Evolutionary conservation across 371 early-diverging fungal genomes (phyloP), one percentile per base, ranked within the genome.

Genomic region (Funneliformis caledonium): DNA sequence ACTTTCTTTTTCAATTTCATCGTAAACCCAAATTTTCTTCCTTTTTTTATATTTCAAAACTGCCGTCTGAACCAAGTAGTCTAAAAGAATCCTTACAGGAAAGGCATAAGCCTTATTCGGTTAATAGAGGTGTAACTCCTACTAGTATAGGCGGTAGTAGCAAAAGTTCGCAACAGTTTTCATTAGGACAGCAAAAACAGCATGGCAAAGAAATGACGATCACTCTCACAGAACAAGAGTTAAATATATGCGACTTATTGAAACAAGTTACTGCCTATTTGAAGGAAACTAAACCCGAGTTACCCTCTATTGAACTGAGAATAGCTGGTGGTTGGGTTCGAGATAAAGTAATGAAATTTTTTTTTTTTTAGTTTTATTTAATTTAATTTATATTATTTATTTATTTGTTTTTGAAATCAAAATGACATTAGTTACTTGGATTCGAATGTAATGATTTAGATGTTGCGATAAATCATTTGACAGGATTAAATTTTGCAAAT

Each of bases 321-420:
- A 93, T 98, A 73, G 98, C 97, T 37, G 99, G 99, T 79, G 99
- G 99, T 10, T 99, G 99, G 99, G 99, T 99, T 67, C 91, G 99
- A 62, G 99, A 99, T 86, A 99, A 99, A 91, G 95, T 94, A 87
- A 62, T 48, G 9, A 33, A 45, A 37, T 5, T 42, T 42, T 19
- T 42, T 42, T 43, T 43, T 52, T 48, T 31, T 6, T 72, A n/a
- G 50, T 37, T 84, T n/a, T 14, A 43, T 42, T 12, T 69, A 10
- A 22, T 81, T 19, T 14, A 16, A 26, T 37, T 81, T 19, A 33
- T 68, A 19, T 26, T 26, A 26, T 16, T 52, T 82, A 31, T 60
- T 19, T 37, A 74, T 19, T 47, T 45, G 10, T 22, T 75, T 70
- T 43, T 37, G 19, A 33, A 74, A 52, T 31, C n/a, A 42, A 11